Base-by-base conservation (phyloP, 1,284 basidiomycete species). In the Ceratobasidium sp. region DNA sequence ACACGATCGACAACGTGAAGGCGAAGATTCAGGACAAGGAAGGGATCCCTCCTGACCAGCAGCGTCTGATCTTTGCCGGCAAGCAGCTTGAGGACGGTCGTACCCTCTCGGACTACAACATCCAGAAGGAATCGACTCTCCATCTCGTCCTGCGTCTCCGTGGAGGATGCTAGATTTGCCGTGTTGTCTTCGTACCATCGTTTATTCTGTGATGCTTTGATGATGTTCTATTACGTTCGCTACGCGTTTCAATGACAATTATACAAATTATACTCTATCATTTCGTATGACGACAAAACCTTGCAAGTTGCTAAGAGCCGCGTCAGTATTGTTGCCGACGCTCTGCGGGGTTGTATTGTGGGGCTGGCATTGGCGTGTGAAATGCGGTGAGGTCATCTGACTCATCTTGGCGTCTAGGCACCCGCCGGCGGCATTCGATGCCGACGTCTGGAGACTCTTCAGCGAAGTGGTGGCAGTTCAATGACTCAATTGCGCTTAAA, bases 1-100 rank as follows among this genome's bases (percentile, higher is more conserved):
- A 87, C 81, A 86, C 86, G 57, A 86, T 87, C 77, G 85, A 87
- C 82, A 86, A 86, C 77, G 83, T 85, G 80, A 83, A 84, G 81
- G 80, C 82, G 78, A 84, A 84, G 81, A 84, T 84, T 77, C 82
- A 84, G 80, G 82, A 83, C 80, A 83, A 83, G 80, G 82, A 84
- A 78, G 83, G 94, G 32, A 96, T 96, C 75, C 93, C 94, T 73
- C 94, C 94, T 78, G 96, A 98, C 85, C 95, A 98, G 84, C 96
- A 98, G 83, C 95, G 96, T 78, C 84, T 98, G 82, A 98, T 98
- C 87, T 98, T 98, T 81, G 96, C 96, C 72, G 96, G 96, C 79
- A 98, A 98, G 87, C 96, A 98, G 85, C 92, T 98, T 77, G 94
- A 96, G 85, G 94, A 96, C 83, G 94, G 93, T 75, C 91, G 93